Conservation (phyloP, 441 rosid species). For the Gossypium lobatum region DNA sequence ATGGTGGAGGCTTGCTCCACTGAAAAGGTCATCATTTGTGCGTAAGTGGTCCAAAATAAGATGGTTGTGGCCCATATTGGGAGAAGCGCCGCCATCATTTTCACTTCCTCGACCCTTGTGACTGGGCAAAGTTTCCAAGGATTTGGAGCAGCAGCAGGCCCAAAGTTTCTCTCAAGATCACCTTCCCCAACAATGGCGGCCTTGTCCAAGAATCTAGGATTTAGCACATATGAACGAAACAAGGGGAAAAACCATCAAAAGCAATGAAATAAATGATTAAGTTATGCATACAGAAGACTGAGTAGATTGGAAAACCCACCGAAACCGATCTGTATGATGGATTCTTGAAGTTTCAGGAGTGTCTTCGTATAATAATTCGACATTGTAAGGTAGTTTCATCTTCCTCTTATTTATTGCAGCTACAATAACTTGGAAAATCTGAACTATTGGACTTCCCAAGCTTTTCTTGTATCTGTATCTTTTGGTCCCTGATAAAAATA, state of each 20-base stretch:
- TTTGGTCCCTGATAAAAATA: slow-evolving; percentile 32
- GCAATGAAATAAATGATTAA: neutral
- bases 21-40: slow-evolving; percentile 52
- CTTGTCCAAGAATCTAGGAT: slow-evolving; percentile 43
- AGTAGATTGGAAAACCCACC: slow-evolving; percentile 13
- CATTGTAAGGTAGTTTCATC: slow-evolving; percentile 23
- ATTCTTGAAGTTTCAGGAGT: slow-evolving; percentile 24
- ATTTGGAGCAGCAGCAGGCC: slow-evolving; percentile 13
- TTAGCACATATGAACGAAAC: neutral
- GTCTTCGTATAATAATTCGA: slow-evolving; percentile 28
- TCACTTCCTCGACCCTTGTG: slow-evolving; percentile 50
- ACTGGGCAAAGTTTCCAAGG: slow-evolving; percentile 41
- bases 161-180: slow-evolving; percentile 11
- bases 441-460: slow-evolving; percentile 40
- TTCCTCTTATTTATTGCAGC: slow-evolving; percentile 38
- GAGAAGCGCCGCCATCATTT: slow-evolving; percentile 37
- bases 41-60: slow-evolving; percentile 46
- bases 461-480: slow-evolving; percentile 38
- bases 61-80: slow-evolving; percentile 56
- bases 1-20: slow-evolving; percentile 54
- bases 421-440: slow-evolving; percentile 32
- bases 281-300: neutral
- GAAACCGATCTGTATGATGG: slow-evolving; percentile 31
- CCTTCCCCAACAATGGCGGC: slow-evolving; percentile 34
- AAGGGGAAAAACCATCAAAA: neutral